phyloP scores from a whole-genome alignment of 768 basidiomycete species.

The Boletales sp. region DNA sequence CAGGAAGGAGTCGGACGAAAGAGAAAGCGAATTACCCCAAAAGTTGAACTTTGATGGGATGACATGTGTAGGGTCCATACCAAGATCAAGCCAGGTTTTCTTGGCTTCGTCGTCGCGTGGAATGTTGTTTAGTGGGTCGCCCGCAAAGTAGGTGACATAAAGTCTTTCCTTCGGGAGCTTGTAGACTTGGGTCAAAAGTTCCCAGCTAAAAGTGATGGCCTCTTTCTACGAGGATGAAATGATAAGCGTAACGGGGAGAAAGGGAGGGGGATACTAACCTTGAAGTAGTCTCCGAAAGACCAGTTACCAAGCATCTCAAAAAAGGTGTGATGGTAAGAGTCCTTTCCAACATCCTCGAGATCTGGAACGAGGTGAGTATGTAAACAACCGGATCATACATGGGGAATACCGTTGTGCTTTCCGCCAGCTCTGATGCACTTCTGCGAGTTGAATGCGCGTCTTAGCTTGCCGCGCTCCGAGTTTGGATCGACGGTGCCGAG shows the following conservation, averaged over 20 bases:
- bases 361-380: slow-evolving; percentile 45
- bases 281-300: slow-evolving; percentile 99
- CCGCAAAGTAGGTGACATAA: slow-evolving; percentile 98
- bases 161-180: slow-evolving; percentile 84
- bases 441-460: slow-evolving; percentile 93
- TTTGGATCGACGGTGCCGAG: slow-evolving; percentile 97
- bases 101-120: slow-evolving; percentile 88
- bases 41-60: slow-evolving; percentile 97
- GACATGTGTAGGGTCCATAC: slow-evolving; percentile 86
- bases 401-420: slow-evolving; percentile 85
- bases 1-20: background rate
- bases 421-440: slow-evolving; percentile 99
- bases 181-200: slow-evolving; percentile 87
- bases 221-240: slow-evolving; percentile 62
- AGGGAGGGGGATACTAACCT: slow-evolving; percentile 46
- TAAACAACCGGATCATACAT: background rate
- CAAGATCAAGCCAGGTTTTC: slow-evolving; percentile 84
- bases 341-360: slow-evolving; percentile 97
- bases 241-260: slow-evolving; percentile 1
- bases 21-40: slow-evolving; percentile 69
- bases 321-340: slow-evolving; percentile 96
- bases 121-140: slow-evolving; percentile 80
- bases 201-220: slow-evolving; percentile 91
- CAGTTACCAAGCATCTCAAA: slow-evolving; percentile 99
- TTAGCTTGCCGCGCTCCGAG: slow-evolving; percentile 86